Evolutionary conservation across 129 eudicot species (phyloP).

Genomic region (Tagetes patula): DNA sequence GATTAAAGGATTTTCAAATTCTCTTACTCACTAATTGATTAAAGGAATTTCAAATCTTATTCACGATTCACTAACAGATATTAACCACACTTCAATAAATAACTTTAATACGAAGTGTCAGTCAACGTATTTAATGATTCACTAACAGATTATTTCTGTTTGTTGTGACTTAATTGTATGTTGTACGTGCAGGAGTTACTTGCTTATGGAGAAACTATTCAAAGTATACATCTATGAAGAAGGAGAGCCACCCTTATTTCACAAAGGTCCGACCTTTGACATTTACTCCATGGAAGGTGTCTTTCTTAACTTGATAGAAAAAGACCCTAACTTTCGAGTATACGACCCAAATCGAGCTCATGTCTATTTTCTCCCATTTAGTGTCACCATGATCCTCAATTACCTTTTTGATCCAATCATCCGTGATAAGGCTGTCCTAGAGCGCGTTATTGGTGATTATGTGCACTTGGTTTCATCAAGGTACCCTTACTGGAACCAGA

Average conservation of each 20-base stretch:
- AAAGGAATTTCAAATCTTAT: no score
- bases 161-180: background rate
- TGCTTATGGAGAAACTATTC: conserved; percentile 68
- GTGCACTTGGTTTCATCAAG: conserved; percentile 49
- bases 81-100: background rate
- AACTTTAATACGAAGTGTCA: no score
- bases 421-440: conserved; percentile 77
- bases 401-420: conserved; percentile 64
- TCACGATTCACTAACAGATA: background rate
- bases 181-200: conserved; percentile 58
- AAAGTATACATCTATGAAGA: conserved; percentile 76
- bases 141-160: no score
- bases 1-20: no score
- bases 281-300: conserved; percentile 81
- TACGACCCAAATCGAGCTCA: conserved; percentile 66
- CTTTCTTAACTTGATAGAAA: conserved; percentile 54
- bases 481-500: conserved; percentile 76
- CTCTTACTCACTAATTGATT: no score
- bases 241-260: conserved; percentile 78
- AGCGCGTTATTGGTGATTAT: conserved; percentile 57
- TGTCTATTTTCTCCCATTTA: conserved; percentile 77
- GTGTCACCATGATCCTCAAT: conserved; percentile 69
- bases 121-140: no score
- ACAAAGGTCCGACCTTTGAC: conserved; percentile 56
- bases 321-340: conserved; percentile 39